phyloP scores from a whole-genome alignment of 2,329 filamentous ascomycete genomes.

The Lachnellula occidentalis region DNA sequence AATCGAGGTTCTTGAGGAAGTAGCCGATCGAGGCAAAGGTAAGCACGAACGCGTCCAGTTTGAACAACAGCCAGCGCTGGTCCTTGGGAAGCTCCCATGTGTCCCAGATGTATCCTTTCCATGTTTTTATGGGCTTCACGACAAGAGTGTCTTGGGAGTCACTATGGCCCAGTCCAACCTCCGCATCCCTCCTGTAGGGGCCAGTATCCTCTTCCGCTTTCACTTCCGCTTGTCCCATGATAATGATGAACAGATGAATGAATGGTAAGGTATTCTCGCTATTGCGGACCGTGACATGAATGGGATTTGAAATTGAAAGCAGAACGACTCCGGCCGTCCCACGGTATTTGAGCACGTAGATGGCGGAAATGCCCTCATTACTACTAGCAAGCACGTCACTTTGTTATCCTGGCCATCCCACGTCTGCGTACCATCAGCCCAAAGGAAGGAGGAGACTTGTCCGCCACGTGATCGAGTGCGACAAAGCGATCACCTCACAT shows the following conservation, averaged over 20 bases:
- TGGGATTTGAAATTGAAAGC: background rate
- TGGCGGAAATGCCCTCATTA: background rate
- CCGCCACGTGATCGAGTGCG: too few species aligned
- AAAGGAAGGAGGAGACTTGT: too few species aligned
- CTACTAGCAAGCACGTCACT: background rate
- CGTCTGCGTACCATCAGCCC: too few species aligned
- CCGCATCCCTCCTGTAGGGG: constrained; percentile 5
- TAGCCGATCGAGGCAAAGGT: constrained; percentile 26
- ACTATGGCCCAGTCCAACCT: constrained; percentile 4
- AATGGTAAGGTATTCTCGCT: background rate
- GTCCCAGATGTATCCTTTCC: constrained; percentile 36
- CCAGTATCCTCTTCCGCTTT: constrained; percentile 6
- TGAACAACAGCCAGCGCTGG: constrained; percentile 32
- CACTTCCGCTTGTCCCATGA: constrained; percentile 14
- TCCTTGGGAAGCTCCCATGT: constrained; percentile 32
- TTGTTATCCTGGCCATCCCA: background rate
- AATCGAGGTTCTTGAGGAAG: constrained; percentile 41
- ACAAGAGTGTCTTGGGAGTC: constrained; percentile 10
- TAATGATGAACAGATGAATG: too few species aligned
- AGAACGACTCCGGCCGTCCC: background rate
- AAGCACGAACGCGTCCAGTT: constrained; percentile 33
- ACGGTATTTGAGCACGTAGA: background rate
- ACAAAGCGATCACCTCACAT: too few species aligned
- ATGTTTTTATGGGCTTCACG: constrained; percentile 25
- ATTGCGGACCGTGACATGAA: background rate